A percentile compares a stretch with the other conserved stretches of the same genome.
Conservation (phyloP, 129 eudicot genomes). For the Ambrosia trifida region DNA sequence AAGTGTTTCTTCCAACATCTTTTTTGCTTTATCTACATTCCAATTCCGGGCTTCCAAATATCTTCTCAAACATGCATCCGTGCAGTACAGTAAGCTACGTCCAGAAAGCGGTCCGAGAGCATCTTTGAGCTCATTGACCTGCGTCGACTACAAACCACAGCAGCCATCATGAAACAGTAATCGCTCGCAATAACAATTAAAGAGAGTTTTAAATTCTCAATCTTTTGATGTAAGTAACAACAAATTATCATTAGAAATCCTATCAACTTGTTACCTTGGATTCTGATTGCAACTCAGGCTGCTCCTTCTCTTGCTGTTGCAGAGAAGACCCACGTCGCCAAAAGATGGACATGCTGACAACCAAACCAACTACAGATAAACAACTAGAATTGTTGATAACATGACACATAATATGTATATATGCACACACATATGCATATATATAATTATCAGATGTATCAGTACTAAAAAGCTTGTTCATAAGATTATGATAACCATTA, state of each 20-base stretch:
- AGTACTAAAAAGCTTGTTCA: constrained; percentile 12
- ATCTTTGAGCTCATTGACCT: constrained; percentile 64
- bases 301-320: constrained; percentile 43
- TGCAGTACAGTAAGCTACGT: constrained; percentile 62
- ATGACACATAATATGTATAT: too few species aligned
- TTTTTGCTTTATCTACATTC: constrained; percentile 79
- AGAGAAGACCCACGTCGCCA: constrained; percentile 57
- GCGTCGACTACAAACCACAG: constrained; percentile 24
- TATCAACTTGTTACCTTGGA: constrained; percentile 39
- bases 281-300: constrained; percentile 50
- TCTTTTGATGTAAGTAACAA: not conserved
- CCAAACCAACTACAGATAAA: constrained; percentile 13
- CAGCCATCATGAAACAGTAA: not conserved
- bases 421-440: too few species aligned
- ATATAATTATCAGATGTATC: not conserved
- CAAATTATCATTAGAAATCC: not conserved
- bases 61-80: constrained; percentile 76
- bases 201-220: not conserved
- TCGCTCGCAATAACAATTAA: not conserved
- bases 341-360: constrained; percentile 48
- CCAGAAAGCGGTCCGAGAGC: constrained; percentile 74
- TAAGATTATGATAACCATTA: not conserved
- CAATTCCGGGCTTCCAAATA: constrained; percentile 83
- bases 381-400: not conserved
- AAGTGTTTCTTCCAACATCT: constrained; percentile 85